Base-by-base conservation (phyloP, 176 grass and related monocot species). In the Cymbopogon citratus region DNA sequence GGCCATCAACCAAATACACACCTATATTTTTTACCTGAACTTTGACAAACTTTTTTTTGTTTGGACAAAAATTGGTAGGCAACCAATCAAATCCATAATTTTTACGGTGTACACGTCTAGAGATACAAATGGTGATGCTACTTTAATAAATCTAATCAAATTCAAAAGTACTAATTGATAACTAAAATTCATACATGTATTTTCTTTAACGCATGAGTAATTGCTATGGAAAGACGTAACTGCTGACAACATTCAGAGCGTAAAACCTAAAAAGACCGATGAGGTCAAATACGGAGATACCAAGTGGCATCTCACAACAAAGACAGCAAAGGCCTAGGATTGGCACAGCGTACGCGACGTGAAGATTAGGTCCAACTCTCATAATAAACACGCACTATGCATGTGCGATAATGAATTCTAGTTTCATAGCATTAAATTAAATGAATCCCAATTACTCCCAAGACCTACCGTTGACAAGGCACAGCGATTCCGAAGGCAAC, bases 221-320 rank as follows among this genome's bases (percentile, higher is more conserved):
- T 74, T 66, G 45, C 59, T 34, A 54, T 5, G 44, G 29, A 29
- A 52, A 34, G 46, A 74, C 81, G 75, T 73, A 83, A 57, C 14
- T 24, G 61, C 62, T 83, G 41, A 74, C 49, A n/a, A 2, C 7
- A 21, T 7, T 13, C 33, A n/a, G 43, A 3, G 24, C 9, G 11
- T 38, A 43, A 10, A 40, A 40, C 9, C 38, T 43, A 11, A 48
- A 13, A 9, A 31, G 29, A 18, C 33, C 19, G n/a, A 10, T 11
- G 56, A 24, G 9, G 56, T 21, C 9, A 26, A 3, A 1, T 10
- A 15, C 13, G 44, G 43, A 12, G 57, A 7, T 4, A 26, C 3
- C 2, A 40, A 40, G 40, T 6, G 6, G 0, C 45, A 21, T n/a
- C n/a, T 19, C 5, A 19, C 2, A 24, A 21, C 21, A 60, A 56